Base-by-base conservation (phyloP, 1,284 basidiomycete genomes). In the Vanrija humicola region DNA sequence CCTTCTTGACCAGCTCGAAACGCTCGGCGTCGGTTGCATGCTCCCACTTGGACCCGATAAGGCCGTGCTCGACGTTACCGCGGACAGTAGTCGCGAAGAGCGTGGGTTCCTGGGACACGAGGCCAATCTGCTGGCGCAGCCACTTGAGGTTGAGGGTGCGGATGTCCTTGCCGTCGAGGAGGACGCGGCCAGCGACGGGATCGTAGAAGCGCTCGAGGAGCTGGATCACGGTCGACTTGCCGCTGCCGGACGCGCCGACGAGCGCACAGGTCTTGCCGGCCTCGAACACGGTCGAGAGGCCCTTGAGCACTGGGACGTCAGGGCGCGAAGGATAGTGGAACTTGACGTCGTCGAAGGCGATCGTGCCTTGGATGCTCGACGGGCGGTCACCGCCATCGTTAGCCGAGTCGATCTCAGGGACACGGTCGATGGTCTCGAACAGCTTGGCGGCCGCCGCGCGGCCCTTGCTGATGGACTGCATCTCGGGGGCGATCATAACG, bases 291-390 rank as follows among this genome's bases (percentile, higher is more conserved):
- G 75, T 76, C 9, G 63, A 70, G 43, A 80, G 66, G 42, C 85
- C 84, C 69, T 90, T 87, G 60, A 95, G 82, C 48, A 97, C 89
- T n/a, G 83, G 84, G 0, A 95, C 86, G 39, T 83, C 81, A 0
- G 90, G 89, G 25, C 95, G 86, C 1, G 90, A 89, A 1, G 95
- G 94, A 71, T 98, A 98, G 72, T 81, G 86, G 80, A 98, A 97
- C 54, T 84, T 82, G 70, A 98, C 82, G 62, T 88, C 74, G 63
- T 89, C 83, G 52, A 97, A 77, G 2, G 77, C 77, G 66, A 98
- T 89, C 66, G 87, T 81, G 38, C 96, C 94, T 1, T 80, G 63
- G 53, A 94, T 86, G 5, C 75, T 77, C 21, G 85, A 83, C 0
- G 85, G 92, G 67, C 86, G 86, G 40, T 85, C 75, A 8, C 95